Conservation (phyloP, 192 early-diverging fungal species). For the Coemansia sp. region DNA sequence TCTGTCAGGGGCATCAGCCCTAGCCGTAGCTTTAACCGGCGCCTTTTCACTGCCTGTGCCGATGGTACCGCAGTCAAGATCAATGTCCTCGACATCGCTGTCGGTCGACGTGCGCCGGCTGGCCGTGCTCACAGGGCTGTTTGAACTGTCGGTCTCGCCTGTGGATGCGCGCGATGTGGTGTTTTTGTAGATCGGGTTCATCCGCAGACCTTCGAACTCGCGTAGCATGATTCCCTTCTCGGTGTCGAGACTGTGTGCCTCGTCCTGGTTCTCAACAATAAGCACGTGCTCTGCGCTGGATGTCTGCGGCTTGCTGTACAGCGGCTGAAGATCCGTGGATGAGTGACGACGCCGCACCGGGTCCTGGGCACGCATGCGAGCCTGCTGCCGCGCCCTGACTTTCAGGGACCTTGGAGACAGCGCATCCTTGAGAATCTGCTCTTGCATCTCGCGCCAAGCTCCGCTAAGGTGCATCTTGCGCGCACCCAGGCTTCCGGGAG, state of each 20-base stretch:
- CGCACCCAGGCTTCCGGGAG: constrained; percentile 51
- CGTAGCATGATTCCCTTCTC: constrained; percentile 30
- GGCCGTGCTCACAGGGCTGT: constrained; percentile 9
- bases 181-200: constrained; percentile 43
- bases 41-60: not conserved
- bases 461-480: constrained; percentile 55
- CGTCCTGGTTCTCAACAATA: constrained; percentile 19
- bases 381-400: constrained; percentile 68
- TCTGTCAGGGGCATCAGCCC: not conserved
- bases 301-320: constrained; percentile 14
- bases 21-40: too few relatives aligned
- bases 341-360: constrained; percentile 57
- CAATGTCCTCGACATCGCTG: constrained; percentile 8
- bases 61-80: not conserved
- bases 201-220: constrained; percentile 35
- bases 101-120: constrained; percentile 12
- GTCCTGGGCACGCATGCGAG: constrained; percentile 36
- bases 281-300: constrained; percentile 14
- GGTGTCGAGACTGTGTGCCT: constrained; percentile 44
- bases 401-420: constrained; percentile 82
- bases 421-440: constrained; percentile 88
- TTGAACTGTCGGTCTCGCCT: constrained; percentile 15
- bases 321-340: constrained; percentile 54
- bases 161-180: constrained; percentile 26
- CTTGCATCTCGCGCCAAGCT: constrained; percentile 74